Evolutionary conservation across 2,329 filamentous ascomycete genomes (phyloP).

Genomic region (Scedosporium boydii): DNA sequence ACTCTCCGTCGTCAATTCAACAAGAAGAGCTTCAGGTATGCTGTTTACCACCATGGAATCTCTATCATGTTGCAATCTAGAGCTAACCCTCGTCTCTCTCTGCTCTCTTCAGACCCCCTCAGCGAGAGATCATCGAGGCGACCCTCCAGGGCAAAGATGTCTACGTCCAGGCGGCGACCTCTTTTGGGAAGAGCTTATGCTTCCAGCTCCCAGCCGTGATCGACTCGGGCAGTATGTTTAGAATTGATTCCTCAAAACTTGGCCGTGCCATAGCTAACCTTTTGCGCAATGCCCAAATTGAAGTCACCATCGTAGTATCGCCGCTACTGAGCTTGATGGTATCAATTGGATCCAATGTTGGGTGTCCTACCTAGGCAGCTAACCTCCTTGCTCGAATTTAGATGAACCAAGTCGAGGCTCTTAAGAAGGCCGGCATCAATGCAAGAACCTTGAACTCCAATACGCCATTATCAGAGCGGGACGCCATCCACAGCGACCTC

Average conservation of each 20-base stretch:
- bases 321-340: conserved; percentile 86
- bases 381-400: conserved; percentile 20
- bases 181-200: conserved; percentile 88
- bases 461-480: conserved; percentile 55
- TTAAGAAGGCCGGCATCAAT: conserved; percentile 63
- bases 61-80: neutral
- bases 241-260: neutral
- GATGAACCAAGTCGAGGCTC: conserved; percentile 85
- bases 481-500: conserved; percentile 67
- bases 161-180: conserved; percentile 83
- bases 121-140: conserved; percentile 78
- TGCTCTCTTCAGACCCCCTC: conserved; percentile 54
- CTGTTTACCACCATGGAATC: conserved; percentile 1
- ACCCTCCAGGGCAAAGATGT: conserved; percentile 80
- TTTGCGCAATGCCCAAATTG: neutral
- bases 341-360: conserved; percentile 7
- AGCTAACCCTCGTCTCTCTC: neutral
- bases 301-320: conserved; percentile 83
- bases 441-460: conserved; percentile 84
- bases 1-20: conserved; percentile 65
- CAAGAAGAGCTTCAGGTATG: conserved; percentile 62
- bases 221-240: conserved; percentile 65
- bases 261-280: neutral
- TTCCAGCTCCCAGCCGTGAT: conserved; percentile 87
- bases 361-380: neutral